Evolutionary conservation across 305 asterid genomes (phyloP).

Genomic region (Solanum hybrid): DNA sequence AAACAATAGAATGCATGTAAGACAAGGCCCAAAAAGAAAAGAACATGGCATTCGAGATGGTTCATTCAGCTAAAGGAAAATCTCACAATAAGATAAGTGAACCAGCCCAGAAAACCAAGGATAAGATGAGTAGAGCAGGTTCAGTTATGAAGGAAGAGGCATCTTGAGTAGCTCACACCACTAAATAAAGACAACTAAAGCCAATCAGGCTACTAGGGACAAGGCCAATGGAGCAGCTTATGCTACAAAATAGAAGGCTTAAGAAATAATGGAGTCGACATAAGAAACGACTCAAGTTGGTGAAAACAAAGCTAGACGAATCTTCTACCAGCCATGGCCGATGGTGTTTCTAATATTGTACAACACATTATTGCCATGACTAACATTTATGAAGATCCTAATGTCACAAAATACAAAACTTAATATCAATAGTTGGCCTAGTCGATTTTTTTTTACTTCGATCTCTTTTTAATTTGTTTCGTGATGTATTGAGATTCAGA

Average conservation of each 20-base stretch:
- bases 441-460: background rate
- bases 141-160: too few species aligned
- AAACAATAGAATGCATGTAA: too few species aligned
- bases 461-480: background rate
- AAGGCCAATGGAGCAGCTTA: background rate
- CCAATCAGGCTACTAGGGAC: background rate
- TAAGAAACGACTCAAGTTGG: background rate
- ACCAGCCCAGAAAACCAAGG: too few species aligned
- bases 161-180: background rate
- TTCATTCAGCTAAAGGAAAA: too few species aligned
- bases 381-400: background rate
- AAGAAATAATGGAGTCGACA: too few species aligned
- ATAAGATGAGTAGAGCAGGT: too few species aligned
- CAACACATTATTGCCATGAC: background rate
- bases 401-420: background rate
- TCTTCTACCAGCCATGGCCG: background rate
- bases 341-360: background rate
- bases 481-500: background rate
- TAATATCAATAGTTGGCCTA: background rate
- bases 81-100: too few species aligned
- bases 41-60: too few species aligned
- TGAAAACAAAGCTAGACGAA: background rate
- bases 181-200: background rate
- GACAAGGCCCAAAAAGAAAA: too few species aligned
- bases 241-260: background rate